Evolutionary conservation across 768 basidiomycete genomes (phyloP).

Genomic region (Phanerochaete carnosa): DNA sequence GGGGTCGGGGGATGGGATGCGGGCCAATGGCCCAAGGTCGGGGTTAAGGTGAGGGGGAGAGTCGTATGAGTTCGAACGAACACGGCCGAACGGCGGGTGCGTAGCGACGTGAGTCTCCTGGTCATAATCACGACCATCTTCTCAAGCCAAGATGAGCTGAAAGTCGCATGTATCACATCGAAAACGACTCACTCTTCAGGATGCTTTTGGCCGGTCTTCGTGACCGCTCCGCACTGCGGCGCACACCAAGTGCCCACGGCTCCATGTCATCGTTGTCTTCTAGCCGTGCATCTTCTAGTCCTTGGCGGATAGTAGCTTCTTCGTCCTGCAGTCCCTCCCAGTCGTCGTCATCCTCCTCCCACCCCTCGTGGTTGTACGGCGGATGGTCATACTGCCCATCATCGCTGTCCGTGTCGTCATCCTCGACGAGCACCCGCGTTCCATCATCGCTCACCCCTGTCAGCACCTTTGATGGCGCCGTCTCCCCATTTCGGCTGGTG

Average conservation of each 20-base stretch:
- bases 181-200: conserved; percentile 68
- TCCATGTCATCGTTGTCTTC: conserved; percentile 60
- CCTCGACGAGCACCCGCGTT: conserved; percentile 64
- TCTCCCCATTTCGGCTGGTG: conserved; percentile 49
- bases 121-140: conserved; percentile 68
- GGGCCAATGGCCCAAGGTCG: conserved; percentile 74
- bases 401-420: conserved; percentile 44
- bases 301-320: conserved; percentile 69
- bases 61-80: conserved; percentile 84
- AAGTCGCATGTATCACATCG: conserved; percentile 5
- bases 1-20: conserved; percentile 79
- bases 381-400: conserved; percentile 33
- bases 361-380: conserved; percentile 45
- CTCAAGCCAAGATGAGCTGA: conserved; percentile 8
- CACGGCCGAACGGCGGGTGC: conserved; percentile 41
- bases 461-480: conserved; percentile 35
- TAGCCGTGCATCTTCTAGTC: conserved; percentile 45
- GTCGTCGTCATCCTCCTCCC: conserved; percentile 80
- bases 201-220: conserved; percentile 77
- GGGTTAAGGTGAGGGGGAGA: conserved; percentile 46
- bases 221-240: conserved; percentile 67
- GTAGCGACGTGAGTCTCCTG: conserved; percentile 50
- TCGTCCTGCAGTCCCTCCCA: conserved; percentile 70
- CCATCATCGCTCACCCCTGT: conserved; percentile 62
- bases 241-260: conserved; percentile 74